Conservation (phyloP, 2,329 filamentous ascomycete species). For the Aspergillus sergii region DNA sequence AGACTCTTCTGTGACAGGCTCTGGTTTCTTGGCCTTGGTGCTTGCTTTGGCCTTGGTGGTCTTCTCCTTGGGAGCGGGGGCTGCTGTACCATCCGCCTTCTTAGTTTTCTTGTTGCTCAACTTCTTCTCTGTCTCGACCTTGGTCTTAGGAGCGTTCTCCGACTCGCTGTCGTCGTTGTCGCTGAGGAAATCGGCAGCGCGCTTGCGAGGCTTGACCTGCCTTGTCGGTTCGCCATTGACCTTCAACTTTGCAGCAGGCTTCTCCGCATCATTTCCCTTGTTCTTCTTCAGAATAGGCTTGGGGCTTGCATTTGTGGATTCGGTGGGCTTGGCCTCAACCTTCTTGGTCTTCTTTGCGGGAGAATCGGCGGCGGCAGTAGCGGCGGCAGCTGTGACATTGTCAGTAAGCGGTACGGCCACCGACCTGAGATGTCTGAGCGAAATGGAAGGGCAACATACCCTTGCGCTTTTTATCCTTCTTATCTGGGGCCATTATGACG, state of each 20-base stretch:
- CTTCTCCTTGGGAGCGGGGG: constrained; percentile 39
- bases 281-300: constrained; percentile 39
- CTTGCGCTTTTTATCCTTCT: constrained; percentile 56
- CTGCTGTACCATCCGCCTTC: constrained; percentile 37
- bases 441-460: constrained; percentile 28
- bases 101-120: constrained; percentile 50
- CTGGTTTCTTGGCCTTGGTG: constrained; percentile 50
- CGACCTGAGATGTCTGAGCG: not conserved
- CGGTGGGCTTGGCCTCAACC: constrained; percentile 36
- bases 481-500: constrained; percentile 55
- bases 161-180: constrained; percentile 41
- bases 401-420: constrained; percentile 8
- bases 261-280: constrained; percentile 23
- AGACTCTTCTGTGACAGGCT: constrained; percentile 39
- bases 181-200: constrained; percentile 51
- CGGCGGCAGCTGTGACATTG: constrained; percentile 31
- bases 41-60: constrained; percentile 29
- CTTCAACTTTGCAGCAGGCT: constrained; percentile 32
- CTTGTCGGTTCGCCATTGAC: constrained; percentile 37
- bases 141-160: constrained; percentile 22
- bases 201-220: constrained; percentile 49
- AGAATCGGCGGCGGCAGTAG: constrained; percentile 45
- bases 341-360: constrained; percentile 65
- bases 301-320: constrained; percentile 30
- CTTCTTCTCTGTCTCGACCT: constrained; percentile 40